Conservation (phyloP, 306 rosid genomes). For the Sicyos edulis region DNA sequence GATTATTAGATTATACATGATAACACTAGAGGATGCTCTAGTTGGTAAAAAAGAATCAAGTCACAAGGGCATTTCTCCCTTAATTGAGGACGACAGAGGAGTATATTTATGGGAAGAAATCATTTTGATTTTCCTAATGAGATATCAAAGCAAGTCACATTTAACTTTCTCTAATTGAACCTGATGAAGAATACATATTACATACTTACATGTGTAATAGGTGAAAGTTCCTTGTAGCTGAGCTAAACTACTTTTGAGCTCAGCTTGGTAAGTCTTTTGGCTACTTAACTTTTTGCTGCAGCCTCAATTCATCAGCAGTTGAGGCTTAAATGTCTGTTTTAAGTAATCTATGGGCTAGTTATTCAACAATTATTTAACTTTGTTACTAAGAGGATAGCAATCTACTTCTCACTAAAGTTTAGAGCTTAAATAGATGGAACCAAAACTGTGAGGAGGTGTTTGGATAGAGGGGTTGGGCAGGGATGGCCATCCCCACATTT, state of each 20-base stretch:
- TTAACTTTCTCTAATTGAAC: background rate
- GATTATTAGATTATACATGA: too few species aligned
- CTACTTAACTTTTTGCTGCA: background rate
- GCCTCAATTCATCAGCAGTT: background rate
- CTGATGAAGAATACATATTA: background rate
- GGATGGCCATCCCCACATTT: too few species aligned
- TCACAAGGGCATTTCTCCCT: too few species aligned
- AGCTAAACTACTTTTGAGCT: background rate
- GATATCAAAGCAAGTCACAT: too few species aligned
- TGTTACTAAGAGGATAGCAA: background rate
- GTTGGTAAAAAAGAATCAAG: too few species aligned
- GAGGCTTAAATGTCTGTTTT: background rate
- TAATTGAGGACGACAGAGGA: too few species aligned
- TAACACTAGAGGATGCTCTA: too few species aligned
- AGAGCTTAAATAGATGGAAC: background rate
- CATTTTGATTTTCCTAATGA: background rate
- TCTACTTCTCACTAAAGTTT: background rate
- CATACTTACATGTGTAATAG: background rate
- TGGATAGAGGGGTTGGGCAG: too few species aligned
- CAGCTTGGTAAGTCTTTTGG: conserved; percentile 6
- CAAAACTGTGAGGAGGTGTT: background rate
- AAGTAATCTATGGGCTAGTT: background rate
- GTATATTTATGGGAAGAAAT: background rate
- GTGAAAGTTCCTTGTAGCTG: background rate
- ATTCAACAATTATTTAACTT: background rate